Evolutionary conservation across 169 alveolate species (phyloP), one percentile per base, ranked within the genome.

Genomic region (Miamiensis avidus): DNA sequence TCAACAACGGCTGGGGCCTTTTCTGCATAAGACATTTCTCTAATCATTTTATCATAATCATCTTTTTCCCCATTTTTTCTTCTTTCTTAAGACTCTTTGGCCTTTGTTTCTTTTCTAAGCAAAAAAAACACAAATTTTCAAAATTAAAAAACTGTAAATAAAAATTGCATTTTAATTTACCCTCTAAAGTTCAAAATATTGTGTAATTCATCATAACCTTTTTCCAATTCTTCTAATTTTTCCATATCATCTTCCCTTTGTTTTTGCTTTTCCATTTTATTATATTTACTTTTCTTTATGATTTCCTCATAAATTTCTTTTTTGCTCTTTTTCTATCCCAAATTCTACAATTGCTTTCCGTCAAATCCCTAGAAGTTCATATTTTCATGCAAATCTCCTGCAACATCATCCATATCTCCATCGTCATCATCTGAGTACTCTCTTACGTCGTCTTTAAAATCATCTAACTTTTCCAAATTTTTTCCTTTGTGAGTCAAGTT

Each of bases 221-320:
- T 69, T 1, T 77, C 64, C 28, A 33, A 30, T 0, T 77, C 82
- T 77, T 77, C 34, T 27, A 77, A 69, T 11, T n/a, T 31, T 25
- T 64, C 64, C 33, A 32, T 30, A 77, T 77, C 72, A 30, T 33
- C 74, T 77, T 77, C 82, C 33, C 72, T 77, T 77, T 77, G 27
- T 77, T 77, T 31, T 77, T 77, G n/a, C 64, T 69, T 77, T 77
- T 77, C 82, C 31, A 32, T 32, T 77, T 77, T 77, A 16, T 27
- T 33, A 26, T 31, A 26, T 69, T 77, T 77, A 27, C 74, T 33
- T 33, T 77, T 77, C n/a, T 77, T 77, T 16, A 77, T 77, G 28
- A 77, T 77, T 77, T 77, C 82, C 33, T 30, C 65, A 34, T 77
- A 77, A 33, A 77, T 29, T 77, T 77, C 82, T 33, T 77, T 77